These are phyloP conservation scores for Pyrenochaeta sp. DNA, from an alignment of 2,329 filamentous ascomycete genomes.

Conservation along the genomic window DNA sequence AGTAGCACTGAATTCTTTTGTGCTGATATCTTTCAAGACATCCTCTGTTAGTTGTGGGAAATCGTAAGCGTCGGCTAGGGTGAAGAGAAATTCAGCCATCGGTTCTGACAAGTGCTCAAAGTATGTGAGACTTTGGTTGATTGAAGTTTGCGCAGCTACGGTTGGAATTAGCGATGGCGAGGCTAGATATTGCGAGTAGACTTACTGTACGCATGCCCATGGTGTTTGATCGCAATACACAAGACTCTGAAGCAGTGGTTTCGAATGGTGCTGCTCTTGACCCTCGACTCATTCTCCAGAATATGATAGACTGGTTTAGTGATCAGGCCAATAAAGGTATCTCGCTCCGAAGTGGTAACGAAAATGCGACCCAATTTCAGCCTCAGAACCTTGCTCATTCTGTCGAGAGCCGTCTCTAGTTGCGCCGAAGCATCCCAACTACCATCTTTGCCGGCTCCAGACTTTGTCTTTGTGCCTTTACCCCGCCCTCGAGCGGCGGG, in stretches of 20 bases:
- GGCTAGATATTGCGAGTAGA: not conserved
- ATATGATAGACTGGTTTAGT: conserved; percentile 93
- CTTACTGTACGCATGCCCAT: conserved; percentile 92
- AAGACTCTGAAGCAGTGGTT: conserved; percentile 98
- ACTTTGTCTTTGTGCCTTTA: conserved; percentile 75
- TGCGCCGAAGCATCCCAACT: conserved; percentile 90
- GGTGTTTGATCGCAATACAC: conserved; percentile 95
- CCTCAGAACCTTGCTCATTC: conserved; percentile 95
- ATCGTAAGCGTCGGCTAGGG: conserved; percentile 95
- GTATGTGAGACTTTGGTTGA: conserved; percentile 96
- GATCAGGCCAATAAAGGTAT: conserved; percentile 91
- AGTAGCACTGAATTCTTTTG: conserved; percentile 97
- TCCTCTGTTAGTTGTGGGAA: conserved; percentile 95
- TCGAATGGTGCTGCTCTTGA: conserved; percentile 85
- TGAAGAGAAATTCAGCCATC: conserved; percentile 98
- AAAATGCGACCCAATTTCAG: conserved; percentile 93
- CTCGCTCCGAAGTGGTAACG: conserved; percentile 92
- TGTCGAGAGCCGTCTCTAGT: conserved; percentile 85
- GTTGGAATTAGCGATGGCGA: conserved; percentile 17
- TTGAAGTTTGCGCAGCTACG: conserved; percentile 90
- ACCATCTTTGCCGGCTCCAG: conserved; percentile 68
- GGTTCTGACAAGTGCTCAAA: conserved; percentile 99
- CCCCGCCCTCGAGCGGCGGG: conserved; percentile 76
- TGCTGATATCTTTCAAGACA: conserved; percentile 90
- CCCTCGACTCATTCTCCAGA: conserved; percentile 89